These are phyloP conservation scores for Corynespora cassiicola DNA, from an alignment of 2,329 filamentous ascomycete genomes.

Conservation along the genomic window DNA sequence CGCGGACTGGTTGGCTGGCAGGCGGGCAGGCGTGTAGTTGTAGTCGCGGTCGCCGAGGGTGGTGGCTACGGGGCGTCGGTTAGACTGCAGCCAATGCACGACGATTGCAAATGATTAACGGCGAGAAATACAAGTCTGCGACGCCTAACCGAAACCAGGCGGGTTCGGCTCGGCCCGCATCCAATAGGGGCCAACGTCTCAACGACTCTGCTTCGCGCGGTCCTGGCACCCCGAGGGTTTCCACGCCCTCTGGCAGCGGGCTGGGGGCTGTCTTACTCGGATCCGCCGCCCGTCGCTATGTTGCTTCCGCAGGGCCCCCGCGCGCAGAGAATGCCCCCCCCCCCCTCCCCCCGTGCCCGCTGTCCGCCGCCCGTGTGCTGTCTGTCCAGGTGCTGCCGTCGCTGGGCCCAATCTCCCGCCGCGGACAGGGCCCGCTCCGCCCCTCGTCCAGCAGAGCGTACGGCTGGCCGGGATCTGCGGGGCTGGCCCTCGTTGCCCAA, in stretches of 20 bases:
- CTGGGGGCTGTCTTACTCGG: too few relatives aligned
- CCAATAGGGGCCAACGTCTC: slow-evolving; percentile 3
- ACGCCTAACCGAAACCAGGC: too few relatives aligned
- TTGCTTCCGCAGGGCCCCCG: neutral
- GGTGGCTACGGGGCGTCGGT: too few relatives aligned
- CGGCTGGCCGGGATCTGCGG: slow-evolving; percentile 1
- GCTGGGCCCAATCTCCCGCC: too few relatives aligned
- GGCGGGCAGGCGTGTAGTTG: too few relatives aligned
- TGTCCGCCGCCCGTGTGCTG: neutral
- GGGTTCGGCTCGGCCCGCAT: slow-evolving; percentile 16
- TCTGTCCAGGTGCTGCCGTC: too few relatives aligned
- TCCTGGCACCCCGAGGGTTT: neutral
- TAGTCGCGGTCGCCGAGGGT: too few relatives aligned
- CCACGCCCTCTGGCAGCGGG: neutral
- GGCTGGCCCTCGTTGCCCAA: slow-evolving; percentile 2
- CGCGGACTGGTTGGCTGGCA: too few relatives aligned
- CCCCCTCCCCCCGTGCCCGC: neutral
- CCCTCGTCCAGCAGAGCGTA: too few relatives aligned
- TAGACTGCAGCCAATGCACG: too few relatives aligned
- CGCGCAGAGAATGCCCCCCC: neutral
- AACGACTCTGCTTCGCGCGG: neutral
- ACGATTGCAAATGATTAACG: too few relatives aligned
- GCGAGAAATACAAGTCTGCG: too few relatives aligned
- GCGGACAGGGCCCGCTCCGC: neutral
- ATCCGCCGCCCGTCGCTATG: neutral